A percentile compares a stretch with the other conserved stretches of the same genome.
phyloP scores from a whole-genome alignment of 305 asterid species.

The Fraxinus greggii region DNA sequence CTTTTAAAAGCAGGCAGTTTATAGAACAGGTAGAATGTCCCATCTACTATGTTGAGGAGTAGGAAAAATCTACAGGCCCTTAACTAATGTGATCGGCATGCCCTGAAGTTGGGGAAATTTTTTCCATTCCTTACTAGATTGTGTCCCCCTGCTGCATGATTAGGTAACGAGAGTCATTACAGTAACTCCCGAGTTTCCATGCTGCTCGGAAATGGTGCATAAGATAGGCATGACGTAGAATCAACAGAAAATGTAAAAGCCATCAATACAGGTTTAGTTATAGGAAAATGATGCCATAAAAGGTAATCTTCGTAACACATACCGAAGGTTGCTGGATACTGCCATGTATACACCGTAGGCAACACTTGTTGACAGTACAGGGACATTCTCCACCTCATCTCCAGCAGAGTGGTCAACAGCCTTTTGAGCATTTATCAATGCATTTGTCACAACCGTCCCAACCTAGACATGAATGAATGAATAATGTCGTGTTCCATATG shows the following conservation, averaged over 20 bases:
- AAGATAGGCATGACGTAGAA: not conserved
- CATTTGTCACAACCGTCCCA: conserved; percentile 75
- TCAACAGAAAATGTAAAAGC: not conserved
- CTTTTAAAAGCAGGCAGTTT: not conserved
- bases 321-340: conserved; percentile 87
- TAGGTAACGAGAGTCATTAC: not conserved
- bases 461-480: conserved; percentile 45
- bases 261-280: not conserved
- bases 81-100: not conserved
- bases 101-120: not conserved
- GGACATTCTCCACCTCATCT: conserved; percentile 69
- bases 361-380: conserved; percentile 70
- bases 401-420: conserved; percentile 55
- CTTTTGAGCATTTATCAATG: conserved; percentile 70
- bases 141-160: not conserved
- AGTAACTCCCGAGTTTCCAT: not conserved
- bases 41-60: not conserved
- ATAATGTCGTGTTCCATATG: conserved; percentile 12
- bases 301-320: conserved; percentile 23
- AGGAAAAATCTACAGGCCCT: not conserved
- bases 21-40: not conserved
- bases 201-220: not conserved
- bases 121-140: not conserved
- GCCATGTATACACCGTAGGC: conserved; percentile 92
- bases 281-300: not conserved